phyloP scores from a whole-genome alignment of 768 basidiomycete species.

The Lactarius indigo region DNA sequence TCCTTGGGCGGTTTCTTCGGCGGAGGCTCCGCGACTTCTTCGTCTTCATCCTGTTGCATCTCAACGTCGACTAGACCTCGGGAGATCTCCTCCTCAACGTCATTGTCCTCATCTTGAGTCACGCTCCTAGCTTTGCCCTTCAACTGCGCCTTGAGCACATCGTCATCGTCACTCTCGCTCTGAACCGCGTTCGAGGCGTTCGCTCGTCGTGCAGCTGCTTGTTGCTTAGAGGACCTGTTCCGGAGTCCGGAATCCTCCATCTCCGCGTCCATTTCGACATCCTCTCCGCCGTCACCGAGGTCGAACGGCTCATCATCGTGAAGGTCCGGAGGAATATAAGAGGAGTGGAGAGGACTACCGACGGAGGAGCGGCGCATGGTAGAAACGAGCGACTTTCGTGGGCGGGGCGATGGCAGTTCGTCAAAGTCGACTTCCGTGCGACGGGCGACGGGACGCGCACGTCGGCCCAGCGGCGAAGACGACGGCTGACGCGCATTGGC shows the following conservation, averaged over 20 bases:
- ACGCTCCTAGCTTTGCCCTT: slow-evolving; percentile 36
- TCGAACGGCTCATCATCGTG: slow-evolving; percentile 25
- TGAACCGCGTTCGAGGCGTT: background rate
- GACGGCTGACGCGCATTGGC: slow-evolving; percentile 28
- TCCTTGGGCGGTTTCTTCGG: slow-evolving; percentile 19
- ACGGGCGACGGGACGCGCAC: slow-evolving; percentile 31
- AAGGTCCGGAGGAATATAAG: slow-evolving; percentile 24
- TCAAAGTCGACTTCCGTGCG: slow-evolving; percentile 37
- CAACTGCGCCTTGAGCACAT: slow-evolving; percentile 8
- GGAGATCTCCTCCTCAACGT: slow-evolving; percentile 43
- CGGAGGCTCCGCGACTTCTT: slow-evolving; percentile 28
- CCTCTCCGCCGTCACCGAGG: slow-evolving; percentile 21
- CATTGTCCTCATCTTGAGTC: slow-evolving; percentile 28
- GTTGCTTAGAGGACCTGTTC: background rate
- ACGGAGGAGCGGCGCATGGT: slow-evolving; percentile 27
- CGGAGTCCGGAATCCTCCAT: slow-evolving; percentile 16
- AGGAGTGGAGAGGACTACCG: slow-evolving; percentile 18
- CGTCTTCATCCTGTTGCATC: slow-evolving; percentile 32
- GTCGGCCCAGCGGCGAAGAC: slow-evolving; percentile 31
- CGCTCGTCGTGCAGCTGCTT: slow-evolving; percentile 8
- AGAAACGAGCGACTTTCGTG: slow-evolving; percentile 28
- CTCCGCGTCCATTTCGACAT: slow-evolving; percentile 33
- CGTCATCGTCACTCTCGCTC: slow-evolving; percentile 5
- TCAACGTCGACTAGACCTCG: slow-evolving; percentile 34
- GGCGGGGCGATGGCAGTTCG: slow-evolving; percentile 34